phyloP scores from a whole-genome alignment of 208 protist genomes.

The Zelonia costaricensis region DNA sequence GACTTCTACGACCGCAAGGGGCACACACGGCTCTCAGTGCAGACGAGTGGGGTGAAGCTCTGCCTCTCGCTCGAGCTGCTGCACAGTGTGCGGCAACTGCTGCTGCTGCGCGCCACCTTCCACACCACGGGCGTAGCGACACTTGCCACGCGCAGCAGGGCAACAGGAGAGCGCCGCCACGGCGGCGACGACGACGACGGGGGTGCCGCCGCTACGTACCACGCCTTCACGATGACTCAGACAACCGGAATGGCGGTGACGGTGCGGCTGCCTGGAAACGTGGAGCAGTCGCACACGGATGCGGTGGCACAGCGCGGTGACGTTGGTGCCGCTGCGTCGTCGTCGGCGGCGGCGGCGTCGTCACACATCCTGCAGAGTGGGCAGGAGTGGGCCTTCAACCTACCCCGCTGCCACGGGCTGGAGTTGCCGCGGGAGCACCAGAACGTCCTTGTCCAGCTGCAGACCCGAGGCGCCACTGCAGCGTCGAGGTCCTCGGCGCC shows the following conservation, averaged over 20 bases:
- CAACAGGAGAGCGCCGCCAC: not conserved
- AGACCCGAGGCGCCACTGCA: too few relatives aligned
- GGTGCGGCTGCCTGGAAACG: slow-evolving; percentile 13
- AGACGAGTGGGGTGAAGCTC: slow-evolving; percentile 10
- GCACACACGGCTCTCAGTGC: slow-evolving; percentile 14
- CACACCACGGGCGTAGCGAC: not conserved
- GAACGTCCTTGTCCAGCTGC: slow-evolving; percentile 40
- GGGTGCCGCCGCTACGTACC: not conserved
- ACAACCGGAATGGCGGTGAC: slow-evolving; percentile 11
- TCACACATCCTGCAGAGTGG: slow-evolving; percentile 13
- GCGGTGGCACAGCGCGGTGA: too few relatives aligned
- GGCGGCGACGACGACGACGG: not conserved
- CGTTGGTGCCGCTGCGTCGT: not conserved
- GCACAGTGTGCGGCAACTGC: slow-evolving; percentile 25
- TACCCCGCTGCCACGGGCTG: slow-evolving; percentile 56
- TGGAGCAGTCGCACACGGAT: slow-evolving; percentile 5
- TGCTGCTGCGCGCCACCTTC: slow-evolving; percentile 16
- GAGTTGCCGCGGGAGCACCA: slow-evolving; percentile 57
- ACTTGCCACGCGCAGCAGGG: not conserved
- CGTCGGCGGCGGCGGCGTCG: too few relatives aligned
- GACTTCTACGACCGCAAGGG: slow-evolving; percentile 28
- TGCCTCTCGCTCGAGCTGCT: slow-evolving; percentile 18
- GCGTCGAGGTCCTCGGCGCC: too few relatives aligned
- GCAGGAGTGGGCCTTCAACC: slow-evolving; percentile 59
- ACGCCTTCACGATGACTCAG: slow-evolving; percentile 28